Percentiles rank a stretch among this genome's conserved stretches.
Evolutionary conservation across 495 filamentous ascomycete genomes (phyloP).

Genomic region (Talaromyces adpressus): DNA sequence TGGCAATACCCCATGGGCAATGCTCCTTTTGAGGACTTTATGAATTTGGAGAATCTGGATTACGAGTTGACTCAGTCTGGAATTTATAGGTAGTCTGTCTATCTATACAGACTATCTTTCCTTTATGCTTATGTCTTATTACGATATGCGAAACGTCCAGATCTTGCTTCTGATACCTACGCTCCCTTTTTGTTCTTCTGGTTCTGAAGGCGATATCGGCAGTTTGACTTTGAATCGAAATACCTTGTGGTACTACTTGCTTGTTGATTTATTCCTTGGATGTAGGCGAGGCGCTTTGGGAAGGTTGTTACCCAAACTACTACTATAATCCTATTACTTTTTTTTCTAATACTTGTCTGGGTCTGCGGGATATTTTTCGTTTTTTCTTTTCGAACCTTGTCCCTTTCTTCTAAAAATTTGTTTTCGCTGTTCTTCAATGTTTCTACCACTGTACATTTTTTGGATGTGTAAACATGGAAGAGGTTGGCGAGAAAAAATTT

Average conservation of each 20-base stretch:
- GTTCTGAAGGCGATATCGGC: neutral
- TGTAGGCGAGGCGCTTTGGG: neutral
- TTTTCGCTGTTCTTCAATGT: neutral
- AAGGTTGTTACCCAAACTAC: neutral
- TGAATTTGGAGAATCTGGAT: neutral
- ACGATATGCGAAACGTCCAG: neutral
- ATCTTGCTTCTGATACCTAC: neutral
- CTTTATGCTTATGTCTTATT: neutral
- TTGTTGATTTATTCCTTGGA: neutral
- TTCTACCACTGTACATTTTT: neutral
- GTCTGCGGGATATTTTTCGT: neutral
- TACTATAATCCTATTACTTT: neutral
- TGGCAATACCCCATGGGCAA: slow-evolving; percentile 3
- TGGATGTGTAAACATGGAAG: neutral
- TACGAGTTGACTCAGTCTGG: neutral
- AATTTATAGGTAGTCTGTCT: neutral
- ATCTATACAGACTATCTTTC: neutral
- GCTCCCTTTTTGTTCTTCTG: neutral
- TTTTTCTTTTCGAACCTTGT: neutral
- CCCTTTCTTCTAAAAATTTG: neutral
- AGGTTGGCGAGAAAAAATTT: neutral
- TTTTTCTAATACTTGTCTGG: neutral
- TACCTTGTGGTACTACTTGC: neutral
- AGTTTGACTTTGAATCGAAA: neutral
- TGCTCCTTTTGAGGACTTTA: neutral